These are phyloP conservation scores for Selaginella moellendorffii DNA, from an alignment of 75 land plant genomes.

Conservation along the genomic window DNA sequence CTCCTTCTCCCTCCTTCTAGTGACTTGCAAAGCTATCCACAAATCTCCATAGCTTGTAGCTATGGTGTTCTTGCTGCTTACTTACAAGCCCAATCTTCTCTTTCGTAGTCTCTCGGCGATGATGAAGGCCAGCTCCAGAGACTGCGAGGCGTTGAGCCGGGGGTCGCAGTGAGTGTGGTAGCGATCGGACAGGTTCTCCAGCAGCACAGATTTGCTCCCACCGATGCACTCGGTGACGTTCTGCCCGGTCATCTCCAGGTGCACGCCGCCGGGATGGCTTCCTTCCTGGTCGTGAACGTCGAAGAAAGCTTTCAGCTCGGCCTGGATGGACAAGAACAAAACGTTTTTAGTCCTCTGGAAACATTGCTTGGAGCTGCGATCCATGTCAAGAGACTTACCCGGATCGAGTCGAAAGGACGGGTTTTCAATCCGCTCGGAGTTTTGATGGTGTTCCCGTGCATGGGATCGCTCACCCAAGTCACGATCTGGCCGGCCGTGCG, in stretches of 20 bases:
- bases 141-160: conserved; percentile 58
- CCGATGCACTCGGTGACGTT: conserved; percentile 77
- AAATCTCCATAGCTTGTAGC: too few relatives aligned
- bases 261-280: conserved; percentile 68
- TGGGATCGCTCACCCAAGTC: conserved; percentile 86
- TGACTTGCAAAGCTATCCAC: too few relatives aligned
- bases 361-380: background rate
- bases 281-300: conserved; percentile 78
- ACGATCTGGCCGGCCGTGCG: conserved; percentile 57
- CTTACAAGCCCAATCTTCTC: conserved; percentile 23
- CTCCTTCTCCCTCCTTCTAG: too few relatives aligned
- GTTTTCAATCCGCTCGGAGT: conserved; percentile 53
- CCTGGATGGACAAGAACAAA: conserved; percentile 28
- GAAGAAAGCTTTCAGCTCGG: conserved; percentile 57
- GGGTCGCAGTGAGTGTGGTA: conserved; percentile 60
- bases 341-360: background rate
- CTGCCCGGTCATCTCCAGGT: conserved; percentile 75
- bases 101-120: conserved; percentile 63
- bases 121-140: conserved; percentile 64
- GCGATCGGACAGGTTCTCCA: conserved; percentile 44
- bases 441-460: conserved; percentile 77
- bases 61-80: too few relatives aligned
- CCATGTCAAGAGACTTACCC: conserved; percentile 22
- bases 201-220: conserved; percentile 41
- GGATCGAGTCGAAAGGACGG: conserved; percentile 53